Base-by-base conservation (phyloP, 2,329 filamentous ascomycete species). In the Purpureocillium lavendulum region DNA sequence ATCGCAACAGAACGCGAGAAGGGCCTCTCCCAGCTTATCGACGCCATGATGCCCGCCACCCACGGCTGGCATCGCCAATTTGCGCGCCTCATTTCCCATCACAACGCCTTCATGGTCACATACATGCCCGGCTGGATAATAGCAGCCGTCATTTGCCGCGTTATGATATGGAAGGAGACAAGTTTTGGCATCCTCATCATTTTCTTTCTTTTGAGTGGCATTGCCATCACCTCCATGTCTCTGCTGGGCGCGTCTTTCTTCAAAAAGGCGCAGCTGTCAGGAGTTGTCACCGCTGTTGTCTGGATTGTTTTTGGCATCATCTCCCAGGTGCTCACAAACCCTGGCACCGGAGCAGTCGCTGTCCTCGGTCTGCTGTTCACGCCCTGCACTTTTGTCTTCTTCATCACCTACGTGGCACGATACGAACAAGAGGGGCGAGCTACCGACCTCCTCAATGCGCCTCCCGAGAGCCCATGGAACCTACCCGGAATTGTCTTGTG, bases 351-450 rank as follows among this genome's bases (percentile, higher is more conserved):
- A 3, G 71, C 77, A 2, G 81, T 87, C 3, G 70, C 73, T 3
- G 65, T 85, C 7, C 67, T 90, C 4, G 79, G 79, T 49, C 56
- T 92, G n/a, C 61, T 94, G 0, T 94, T 94, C 53, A 77, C 84
- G 3, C 83, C 87, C 0, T 88, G 87, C 69, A 90, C 87, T 53
- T 90, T 86, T 54, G 80, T 87, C 17, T 85, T 80, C 56, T 88
- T 87, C 56, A 70, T 78, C 45, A 76, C 84, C 26, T 77, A 79
- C 48, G 70, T 86, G 52, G 84, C 86, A 7, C 76, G 84, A 36
- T 90, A 73, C 58, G 83, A 94, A 59, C 66, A 70, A 41, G 58
- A 81, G 41, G 67, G 75, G 15, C 50, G 68, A 34, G 65, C 73
- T 0, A 72, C 80, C 0, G 73, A 86, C 46, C 60, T 92, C 3